These are phyloP conservation scores for Effrenium voratum DNA, from an alignment of 73 alveolate genomes.

Conservation along the genomic window DNA sequence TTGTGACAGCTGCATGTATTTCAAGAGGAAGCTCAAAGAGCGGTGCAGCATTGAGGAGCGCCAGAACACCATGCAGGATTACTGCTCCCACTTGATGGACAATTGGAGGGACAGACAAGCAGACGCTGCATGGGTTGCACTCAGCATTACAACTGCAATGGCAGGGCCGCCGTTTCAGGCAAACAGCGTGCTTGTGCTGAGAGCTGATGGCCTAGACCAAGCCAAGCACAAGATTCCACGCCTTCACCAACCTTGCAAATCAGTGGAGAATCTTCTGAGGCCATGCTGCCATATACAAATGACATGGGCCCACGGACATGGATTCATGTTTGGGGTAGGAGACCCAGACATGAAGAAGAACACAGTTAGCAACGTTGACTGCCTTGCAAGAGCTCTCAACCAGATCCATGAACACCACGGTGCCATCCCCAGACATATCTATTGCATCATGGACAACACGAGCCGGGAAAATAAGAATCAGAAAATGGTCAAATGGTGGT, in stretches of 20 bases:
- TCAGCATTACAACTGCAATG: neutral
- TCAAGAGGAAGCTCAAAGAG: neutral
- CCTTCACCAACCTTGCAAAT: neutral
- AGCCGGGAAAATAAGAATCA: neutral
- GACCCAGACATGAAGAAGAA: neutral
- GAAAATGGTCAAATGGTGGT: neutral
- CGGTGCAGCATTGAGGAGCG: neutral
- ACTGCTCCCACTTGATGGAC: neutral
- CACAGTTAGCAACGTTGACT: neutral
- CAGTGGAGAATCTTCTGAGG: neutral
- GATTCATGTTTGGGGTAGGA: too few relatives aligned
- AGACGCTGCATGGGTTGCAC: neutral
- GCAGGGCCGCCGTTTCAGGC: neutral
- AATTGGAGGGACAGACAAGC: neutral
- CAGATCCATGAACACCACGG: neutral
- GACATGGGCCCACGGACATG: neutral
- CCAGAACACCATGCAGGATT: neutral
- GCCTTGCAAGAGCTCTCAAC: neutral
- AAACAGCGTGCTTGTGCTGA: neutral
- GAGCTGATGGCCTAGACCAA: neutral
- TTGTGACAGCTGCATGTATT: neutral
- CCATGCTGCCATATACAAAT: neutral
- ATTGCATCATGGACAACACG: neutral
- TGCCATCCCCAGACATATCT: neutral
- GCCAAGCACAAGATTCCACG: neutral